These are phyloP conservation scores for Fusarium devonianum DNA, from an alignment of 2,329 filamentous ascomycete species.

Conservation along the genomic window DNA sequence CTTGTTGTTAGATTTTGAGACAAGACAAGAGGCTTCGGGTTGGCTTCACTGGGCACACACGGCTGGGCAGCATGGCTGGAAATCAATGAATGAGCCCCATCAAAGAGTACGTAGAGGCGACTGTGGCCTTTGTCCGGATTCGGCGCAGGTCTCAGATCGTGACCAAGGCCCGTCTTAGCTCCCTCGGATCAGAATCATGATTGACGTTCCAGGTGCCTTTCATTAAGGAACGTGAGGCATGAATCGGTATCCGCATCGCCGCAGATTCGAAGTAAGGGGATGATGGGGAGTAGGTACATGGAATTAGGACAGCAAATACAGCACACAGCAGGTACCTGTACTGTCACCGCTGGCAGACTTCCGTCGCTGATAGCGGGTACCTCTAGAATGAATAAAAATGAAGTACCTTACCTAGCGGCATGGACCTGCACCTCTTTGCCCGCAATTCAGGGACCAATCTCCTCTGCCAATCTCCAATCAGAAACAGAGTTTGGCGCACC, in stretches of 20 bases:
- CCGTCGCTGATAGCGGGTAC: too few relatives aligned
- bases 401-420: conserved; percentile 12
- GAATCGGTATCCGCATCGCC: conserved; percentile 26
- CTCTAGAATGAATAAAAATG: conserved; percentile 28
- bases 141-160: conserved; percentile 20
- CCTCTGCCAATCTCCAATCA: too few relatives aligned
- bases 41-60: conserved; percentile 6
- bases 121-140: conserved; percentile 23
- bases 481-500: background rate
- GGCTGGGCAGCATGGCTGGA: conserved; percentile 14
- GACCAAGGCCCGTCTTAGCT: conserved; percentile 23
- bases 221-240: too few relatives aligned
- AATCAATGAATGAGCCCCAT: conserved; percentile 4
- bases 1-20: conserved; percentile 21
- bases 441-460: conserved; percentile 13
- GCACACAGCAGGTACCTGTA: too few relatives aligned
- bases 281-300: conserved; percentile 24
- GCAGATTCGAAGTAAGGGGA: conserved; percentile 24
- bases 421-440: conserved; percentile 21
- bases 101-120: conserved; percentile 4
- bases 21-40: too few relatives aligned
- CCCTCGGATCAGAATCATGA: conserved; percentile 18
- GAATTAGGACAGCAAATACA: conserved; percentile 6
- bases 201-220: conserved; percentile 24
- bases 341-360: too few relatives aligned